Base-by-base conservation (phyloP, 2,329 filamentous ascomycete species). In the Macrophomina tecta region DNA sequence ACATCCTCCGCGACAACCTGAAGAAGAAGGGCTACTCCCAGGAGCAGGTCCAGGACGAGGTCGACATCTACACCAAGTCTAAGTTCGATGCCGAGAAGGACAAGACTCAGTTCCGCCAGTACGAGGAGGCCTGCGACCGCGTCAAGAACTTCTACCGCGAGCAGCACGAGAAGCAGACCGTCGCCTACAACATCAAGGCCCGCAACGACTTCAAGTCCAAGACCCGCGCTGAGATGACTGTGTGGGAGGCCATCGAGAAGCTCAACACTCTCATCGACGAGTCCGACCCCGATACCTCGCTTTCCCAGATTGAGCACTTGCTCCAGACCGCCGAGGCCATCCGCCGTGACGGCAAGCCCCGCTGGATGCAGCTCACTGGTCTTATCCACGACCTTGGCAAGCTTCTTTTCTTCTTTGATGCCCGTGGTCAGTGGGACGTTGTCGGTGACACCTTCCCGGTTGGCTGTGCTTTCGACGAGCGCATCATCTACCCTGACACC, bases 231-330 rank as follows among this genome's bases (percentile, higher is more conserved):
- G 85, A 91, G 78, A 92, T 97, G 91, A 90, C 89, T 69, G 85
- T 97, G 77, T 97, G 93, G 93, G 85, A 96, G 78, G 93, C 93
- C 23, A 95, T 97, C 81, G 92, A 96, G 86, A 94, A 93, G 80
- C 89, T 97, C 75, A 92, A 97, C 85, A 93, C 91, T 0, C 86
- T 97, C 63, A 91, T 97, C 78, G 93, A 97, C 81, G 91, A 96
- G 80, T 93, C 90, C 23, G 93, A 97, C 82, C 93, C 93, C 1
- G 93, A 97, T 81, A 97, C 93, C 53, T 88, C 87, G 56, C 89
- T 97, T 69, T 90, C 89, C 34, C 93, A 97, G 82, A 96, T 97
- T 76, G 91, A 96, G 80, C 93, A 97, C 79, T 85, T 97, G 36
- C 87, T 97, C 16, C 93, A 97, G 78, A 90, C 91, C 18, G 93